These are phyloP conservation scores for Aspergillus cristatus DNA, from an alignment of 495 filamentous ascomycete species.

Conservation along the genomic window DNA sequence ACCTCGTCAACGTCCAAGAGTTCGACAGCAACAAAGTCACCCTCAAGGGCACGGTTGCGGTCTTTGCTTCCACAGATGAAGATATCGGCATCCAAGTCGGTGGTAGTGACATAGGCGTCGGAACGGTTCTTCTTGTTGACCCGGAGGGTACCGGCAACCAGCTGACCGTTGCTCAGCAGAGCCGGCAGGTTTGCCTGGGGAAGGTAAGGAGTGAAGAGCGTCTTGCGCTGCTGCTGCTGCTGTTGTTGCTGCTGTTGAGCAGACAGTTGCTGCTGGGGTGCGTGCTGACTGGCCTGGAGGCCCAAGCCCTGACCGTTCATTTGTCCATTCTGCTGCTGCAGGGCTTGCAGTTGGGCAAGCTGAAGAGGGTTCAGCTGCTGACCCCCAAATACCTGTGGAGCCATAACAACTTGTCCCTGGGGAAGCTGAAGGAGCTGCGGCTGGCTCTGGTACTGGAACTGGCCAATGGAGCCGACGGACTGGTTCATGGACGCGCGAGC, in stretches of 20 bases:
- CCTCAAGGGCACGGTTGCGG: constrained; percentile 89
- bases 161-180: constrained; percentile 80
- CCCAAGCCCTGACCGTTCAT: constrained; percentile 68
- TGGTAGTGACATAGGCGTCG: constrained; percentile 92
- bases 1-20: constrained; percentile 97
- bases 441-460: constrained; percentile 87
- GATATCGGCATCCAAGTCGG: constrained; percentile 94
- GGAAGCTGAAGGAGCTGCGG: constrained; percentile 83
- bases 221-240: constrained; percentile 93
- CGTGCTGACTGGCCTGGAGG: constrained; percentile 69
- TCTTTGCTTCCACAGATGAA: constrained; percentile 99
- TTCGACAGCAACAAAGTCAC: constrained; percentile 90
- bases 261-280: constrained; percentile 46
- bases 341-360: constrained; percentile 80
- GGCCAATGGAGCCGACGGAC: constrained; percentile 74
- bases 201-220: constrained; percentile 94
- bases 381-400: constrained; percentile 66
- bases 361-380: constrained; percentile 88
- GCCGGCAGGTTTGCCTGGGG: constrained; percentile 92
- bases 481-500: constrained; percentile 75
- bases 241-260: constrained; percentile 54
- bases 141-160: constrained; percentile 91
- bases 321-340: constrained; percentile 69
- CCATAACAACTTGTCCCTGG: constrained; percentile 70
- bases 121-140: constrained; percentile 99